Conservation (phyloP, 2,329 filamentous ascomycete genomes). For the Colletotrichum sp. region DNA sequence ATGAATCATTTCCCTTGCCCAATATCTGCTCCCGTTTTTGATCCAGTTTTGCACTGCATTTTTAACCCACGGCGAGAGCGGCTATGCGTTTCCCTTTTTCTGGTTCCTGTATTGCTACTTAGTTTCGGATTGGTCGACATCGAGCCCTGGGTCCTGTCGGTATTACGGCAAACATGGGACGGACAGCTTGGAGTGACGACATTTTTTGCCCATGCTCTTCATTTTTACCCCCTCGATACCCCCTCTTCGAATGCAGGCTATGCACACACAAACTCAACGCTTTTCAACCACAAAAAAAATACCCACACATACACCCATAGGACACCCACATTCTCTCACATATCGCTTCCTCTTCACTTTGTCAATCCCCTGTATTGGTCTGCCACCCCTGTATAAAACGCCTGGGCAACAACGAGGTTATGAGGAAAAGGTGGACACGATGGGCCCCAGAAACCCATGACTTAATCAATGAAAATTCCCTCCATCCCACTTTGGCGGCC, state of each 20-base stretch:
- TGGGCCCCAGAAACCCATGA: slow-evolving; percentile 9
- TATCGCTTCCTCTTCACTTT: slow-evolving; percentile 9
- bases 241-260: background rate
- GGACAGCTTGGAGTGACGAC: slow-evolving; percentile 15
- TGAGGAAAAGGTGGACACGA: slow-evolving; percentile 20
- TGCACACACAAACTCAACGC: background rate
- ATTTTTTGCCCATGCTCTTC: background rate
- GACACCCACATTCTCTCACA: slow-evolving; percentile 11
- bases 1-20: slow-evolving; percentile 5
- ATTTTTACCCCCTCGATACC: slow-evolving; percentile 9
- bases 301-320: background rate
- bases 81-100: background rate
- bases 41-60: background rate
- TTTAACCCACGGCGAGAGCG: background rate
- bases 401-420: slow-evolving; percentile 15
- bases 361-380: slow-evolving; percentile 11
- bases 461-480: slow-evolving; percentile 21
- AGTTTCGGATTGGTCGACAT: slow-evolving; percentile 4
- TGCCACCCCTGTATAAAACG: slow-evolving; percentile 8
- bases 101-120: background rate
- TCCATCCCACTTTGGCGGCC: slow-evolving; percentile 16
- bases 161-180: slow-evolving; percentile 14
- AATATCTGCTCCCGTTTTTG: background rate
- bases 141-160: slow-evolving; percentile 4
- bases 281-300: background rate